Base-by-base conservation (phyloP, 2,329 filamentous ascomycete genomes). In the Epichloe glyceriae region DNA sequence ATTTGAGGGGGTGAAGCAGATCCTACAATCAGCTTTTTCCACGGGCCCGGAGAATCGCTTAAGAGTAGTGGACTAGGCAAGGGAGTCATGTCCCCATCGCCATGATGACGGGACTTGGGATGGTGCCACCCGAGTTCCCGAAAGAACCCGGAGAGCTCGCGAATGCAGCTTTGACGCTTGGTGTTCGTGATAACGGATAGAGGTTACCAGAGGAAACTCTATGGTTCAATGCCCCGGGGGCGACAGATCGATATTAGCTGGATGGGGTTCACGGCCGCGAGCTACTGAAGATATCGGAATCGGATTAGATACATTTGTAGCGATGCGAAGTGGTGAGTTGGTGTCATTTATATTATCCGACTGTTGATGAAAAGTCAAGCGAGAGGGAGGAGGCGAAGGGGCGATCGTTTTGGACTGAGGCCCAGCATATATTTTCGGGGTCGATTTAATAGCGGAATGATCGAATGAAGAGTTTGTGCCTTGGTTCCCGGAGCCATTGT, bases 1-100 rank as follows among this genome's bases (percentile, higher is more conserved):
- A 53, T 54, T 37, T 56, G 60, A 10, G 63, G 60, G 17, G 67
- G 64, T 46, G 73, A 82, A 47, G 67, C 65, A 34, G 72, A 73
- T 46, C 72, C 69, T 34, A 69, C 65, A 50, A 65, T 64, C 51
- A 81, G 65, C 62, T 71, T 73, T 63, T 74, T 80, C 83, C 83
- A 82, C 20, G 82, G 80, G 26, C 82, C 80, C 12, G 82, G 79
- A 1, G 83, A 85, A 58, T 83, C 80, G 55, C 71, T 72, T 4
- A 74, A 74, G 59, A 85, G 73, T 44, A 90, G 73, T 4, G 86
- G 86, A 20, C 86, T 91, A 3, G 86, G 86, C 35, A 93, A 70
- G 50, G 86, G 86, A 3, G 87, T 91, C 55, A 93, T 70, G 63
- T 88, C 84, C 54, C 81, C 80, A 89, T 84, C 44, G 85, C 85